Percentiles rank a stretch among this genome's conserved stretches.
Evolutionary conservation across 2,329 filamentous ascomycete genomes (phyloP).

Genomic region (Hortaea sp.): DNA sequence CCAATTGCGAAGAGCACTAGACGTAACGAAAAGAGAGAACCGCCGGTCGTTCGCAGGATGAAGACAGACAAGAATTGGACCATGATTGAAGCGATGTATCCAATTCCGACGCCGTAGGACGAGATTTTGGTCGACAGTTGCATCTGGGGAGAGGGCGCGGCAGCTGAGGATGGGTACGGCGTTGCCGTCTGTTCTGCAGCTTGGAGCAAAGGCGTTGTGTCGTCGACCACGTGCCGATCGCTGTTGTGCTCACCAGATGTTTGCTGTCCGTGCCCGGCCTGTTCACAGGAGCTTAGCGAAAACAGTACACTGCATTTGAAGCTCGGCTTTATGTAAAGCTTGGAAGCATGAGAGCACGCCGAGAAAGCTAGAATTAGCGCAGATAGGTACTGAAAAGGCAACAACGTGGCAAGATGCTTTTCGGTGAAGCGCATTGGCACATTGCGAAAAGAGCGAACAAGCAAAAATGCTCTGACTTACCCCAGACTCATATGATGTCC

Average conservation of each 20-base stretch:
- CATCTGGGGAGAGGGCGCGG: slow-evolving; percentile 54
- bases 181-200: slow-evolving; percentile 14
- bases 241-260: too few relatives aligned
- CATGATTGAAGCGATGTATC: slow-evolving; percentile 77
- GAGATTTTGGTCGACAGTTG: slow-evolving; percentile 83
- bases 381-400: too few relatives aligned
- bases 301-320: too few relatives aligned
- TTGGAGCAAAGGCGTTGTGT: slow-evolving; percentile 28
- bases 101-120: slow-evolving; percentile 84
- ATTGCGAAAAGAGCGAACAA: background rate
- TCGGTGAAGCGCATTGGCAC: background rate
- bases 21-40: slow-evolving; percentile 73
- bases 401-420: too few relatives aligned
- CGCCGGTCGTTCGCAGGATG: slow-evolving; percentile 61
- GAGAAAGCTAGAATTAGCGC: too few relatives aligned
- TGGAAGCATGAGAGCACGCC: too few relatives aligned
- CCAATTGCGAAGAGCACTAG: slow-evolving; percentile 82
- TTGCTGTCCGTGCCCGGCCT: too few relatives aligned
- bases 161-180: slow-evolving; percentile 23
- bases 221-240: slow-evolving; percentile 18
- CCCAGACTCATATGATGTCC: slow-evolving; percentile 5
- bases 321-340: too few relatives aligned
- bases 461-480: slow-evolving; percentile 1
- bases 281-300: too few relatives aligned
- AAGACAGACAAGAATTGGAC: slow-evolving; percentile 74